phyloP scores from a whole-genome alignment of 2,329 filamentous ascomycete genomes.

The Penicillium concentricum region DNA sequence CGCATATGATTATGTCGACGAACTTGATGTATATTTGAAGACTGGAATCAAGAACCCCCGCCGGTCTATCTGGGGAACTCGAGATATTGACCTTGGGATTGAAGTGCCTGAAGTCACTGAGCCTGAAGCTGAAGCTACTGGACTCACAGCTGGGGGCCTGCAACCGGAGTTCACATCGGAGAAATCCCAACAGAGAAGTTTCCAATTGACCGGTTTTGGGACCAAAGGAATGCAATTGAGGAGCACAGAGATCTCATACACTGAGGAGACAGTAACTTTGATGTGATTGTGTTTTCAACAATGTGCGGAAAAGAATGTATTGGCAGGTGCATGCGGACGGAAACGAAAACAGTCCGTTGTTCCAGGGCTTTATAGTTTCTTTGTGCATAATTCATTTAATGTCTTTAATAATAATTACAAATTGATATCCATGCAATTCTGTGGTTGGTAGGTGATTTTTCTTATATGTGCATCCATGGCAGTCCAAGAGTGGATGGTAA shows the following conservation, averaged over 20 bases:
- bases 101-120: not conserved
- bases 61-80: not conserved
- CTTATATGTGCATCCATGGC: not conserved
- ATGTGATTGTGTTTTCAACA: not conserved
- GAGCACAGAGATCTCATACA: not conserved
- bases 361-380: not conserved
- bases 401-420: not conserved
- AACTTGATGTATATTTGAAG: slow-evolving; percentile 10
- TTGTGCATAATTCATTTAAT: not conserved
- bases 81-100: not conserved
- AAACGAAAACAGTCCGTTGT: not conserved
- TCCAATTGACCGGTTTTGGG: not conserved
- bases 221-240: not conserved
- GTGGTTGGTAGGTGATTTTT: not conserved
- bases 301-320: not conserved
- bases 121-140: not conserved
- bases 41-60: slow-evolving; percentile 4
- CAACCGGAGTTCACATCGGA: not conserved
- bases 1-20: slow-evolving; percentile 16
- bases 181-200: not conserved
- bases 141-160: no score
- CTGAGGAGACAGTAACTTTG: not conserved
- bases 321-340: not conserved
- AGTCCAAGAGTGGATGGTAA: not conserved
- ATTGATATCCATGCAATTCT: not conserved